A percentile compares a stretch with the other conserved stretches of the same genome.
Conservation (phyloP, 495 filamentous ascomycete genomes). For the Neurospora intermedia region DNA sequence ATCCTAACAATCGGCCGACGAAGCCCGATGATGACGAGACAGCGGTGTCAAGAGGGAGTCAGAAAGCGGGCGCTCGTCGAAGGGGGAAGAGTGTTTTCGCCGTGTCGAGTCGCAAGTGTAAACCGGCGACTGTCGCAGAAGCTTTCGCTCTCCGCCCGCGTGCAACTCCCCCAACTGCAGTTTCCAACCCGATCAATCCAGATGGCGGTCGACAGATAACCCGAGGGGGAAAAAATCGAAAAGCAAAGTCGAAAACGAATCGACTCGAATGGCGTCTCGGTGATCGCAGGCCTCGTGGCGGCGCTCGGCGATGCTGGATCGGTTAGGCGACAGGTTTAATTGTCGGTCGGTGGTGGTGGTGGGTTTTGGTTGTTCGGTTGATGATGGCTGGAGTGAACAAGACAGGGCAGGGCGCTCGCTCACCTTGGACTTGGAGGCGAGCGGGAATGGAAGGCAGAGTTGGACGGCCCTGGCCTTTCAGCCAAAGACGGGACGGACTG, state of each 20-base stretch:
- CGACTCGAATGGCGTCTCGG: slow-evolving; percentile 6
- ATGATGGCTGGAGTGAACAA: slow-evolving; percentile 16
- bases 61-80: slow-evolving; percentile 10
- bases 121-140: slow-evolving; percentile 11
- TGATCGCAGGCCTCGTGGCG: slow-evolving; percentile 18
- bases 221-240: neutral
- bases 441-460: neutral
- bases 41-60: slow-evolving; percentile 7
- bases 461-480: neutral
- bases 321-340: slow-evolving; percentile 5
- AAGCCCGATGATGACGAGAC: neutral
- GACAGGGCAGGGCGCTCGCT: neutral
- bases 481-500: neutral
- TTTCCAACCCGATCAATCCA: slow-evolving; percentile 10
- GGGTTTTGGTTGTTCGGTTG: slow-evolving; percentile 13
- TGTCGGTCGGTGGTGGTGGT: neutral
- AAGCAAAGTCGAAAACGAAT: neutral
- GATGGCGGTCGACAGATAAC: slow-evolving; percentile 8
- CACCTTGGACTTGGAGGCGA: neutral
- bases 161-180: slow-evolving; percentile 1
- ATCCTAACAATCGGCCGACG: neutral
- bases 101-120: slow-evolving; percentile 28
- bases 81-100: slow-evolving; percentile 19
- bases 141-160: slow-evolving; percentile 1
- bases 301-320: slow-evolving; percentile 18